A percentile compares a stretch with the other conserved stretches of the same genome.
Conservation (phyloP, 176 grass and related monocot genomes). For the Olyra latifolia region DNA sequence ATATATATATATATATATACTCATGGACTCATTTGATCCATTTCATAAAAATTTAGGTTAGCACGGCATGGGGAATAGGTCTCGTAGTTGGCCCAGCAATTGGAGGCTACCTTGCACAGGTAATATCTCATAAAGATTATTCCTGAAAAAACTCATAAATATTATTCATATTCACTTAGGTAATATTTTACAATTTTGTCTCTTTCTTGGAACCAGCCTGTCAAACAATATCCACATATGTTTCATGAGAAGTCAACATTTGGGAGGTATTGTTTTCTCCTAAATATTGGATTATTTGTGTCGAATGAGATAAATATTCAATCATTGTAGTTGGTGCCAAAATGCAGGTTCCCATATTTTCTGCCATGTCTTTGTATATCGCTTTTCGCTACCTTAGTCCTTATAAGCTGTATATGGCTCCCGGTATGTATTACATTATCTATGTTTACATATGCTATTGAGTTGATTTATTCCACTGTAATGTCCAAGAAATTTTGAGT, state of each 20-base stretch:
- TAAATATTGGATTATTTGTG: neutral
- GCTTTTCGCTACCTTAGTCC: slow-evolving; percentile 47
- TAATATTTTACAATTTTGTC: neutral
- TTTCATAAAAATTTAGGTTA: slow-evolving; percentile 43
- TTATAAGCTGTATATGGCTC: slow-evolving; percentile 71
- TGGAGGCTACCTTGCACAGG: slow-evolving; percentile 82
- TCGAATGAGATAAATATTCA: neutral
- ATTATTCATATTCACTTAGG: no score
- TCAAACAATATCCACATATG: slow-evolving; percentile 69
- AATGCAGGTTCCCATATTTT: slow-evolving; percentile 73
- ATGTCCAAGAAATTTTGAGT: no score
- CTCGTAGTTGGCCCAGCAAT: slow-evolving; percentile 76
- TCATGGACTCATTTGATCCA: no score
- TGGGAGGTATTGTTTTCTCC: slow-evolving; percentile 45
- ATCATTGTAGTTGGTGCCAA: neutral
- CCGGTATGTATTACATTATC: slow-evolving; percentile 42
- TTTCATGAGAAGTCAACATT: slow-evolving; percentile 57
- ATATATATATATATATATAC: no score
- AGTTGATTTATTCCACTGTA: neutral
- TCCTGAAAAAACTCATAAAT: neutral
- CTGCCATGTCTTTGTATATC: slow-evolving; percentile 76
- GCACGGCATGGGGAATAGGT: slow-evolving; percentile 58
- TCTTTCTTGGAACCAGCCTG: slow-evolving; percentile 40
- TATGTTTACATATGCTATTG: neutral
- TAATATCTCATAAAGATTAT: neutral